phyloP scores from a whole-genome alignment of 176 grass and related monocot species.

The Triticum timopheevii region DNA sequence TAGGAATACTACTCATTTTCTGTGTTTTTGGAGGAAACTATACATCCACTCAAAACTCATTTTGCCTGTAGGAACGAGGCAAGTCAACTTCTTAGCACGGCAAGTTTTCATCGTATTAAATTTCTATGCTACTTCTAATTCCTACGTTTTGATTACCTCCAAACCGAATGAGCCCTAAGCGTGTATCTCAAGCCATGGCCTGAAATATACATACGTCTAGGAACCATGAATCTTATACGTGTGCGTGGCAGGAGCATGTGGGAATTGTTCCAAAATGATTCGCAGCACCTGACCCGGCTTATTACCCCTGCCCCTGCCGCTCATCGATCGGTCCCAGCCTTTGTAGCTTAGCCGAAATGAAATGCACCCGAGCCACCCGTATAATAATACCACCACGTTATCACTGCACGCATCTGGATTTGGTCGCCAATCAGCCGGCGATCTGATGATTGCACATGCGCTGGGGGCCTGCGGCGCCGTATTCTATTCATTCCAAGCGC shows the following conservation, averaged over 20 bases:
- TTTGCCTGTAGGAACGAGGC: too few relatives aligned
- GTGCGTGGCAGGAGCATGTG: slow-evolving; percentile 9
- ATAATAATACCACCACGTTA: not conserved
- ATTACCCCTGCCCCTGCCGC: not conserved
- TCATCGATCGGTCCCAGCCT: not conserved
- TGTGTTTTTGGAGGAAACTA: too few relatives aligned
- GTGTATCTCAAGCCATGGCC: too few relatives aligned
- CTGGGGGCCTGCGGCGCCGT: not conserved
- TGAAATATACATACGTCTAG: too few relatives aligned
- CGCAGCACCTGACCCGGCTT: not conserved
- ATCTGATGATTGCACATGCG: slow-evolving; percentile 50
- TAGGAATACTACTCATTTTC: too few relatives aligned
- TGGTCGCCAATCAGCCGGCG: not conserved
- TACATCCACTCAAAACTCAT: too few relatives aligned
- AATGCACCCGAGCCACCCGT: not conserved
- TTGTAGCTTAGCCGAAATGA: slow-evolving; percentile 36
- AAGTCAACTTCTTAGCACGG: too few relatives aligned
- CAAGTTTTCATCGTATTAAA: too few relatives aligned
- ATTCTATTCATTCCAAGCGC: not conserved
- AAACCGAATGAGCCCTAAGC: too few relatives aligned
- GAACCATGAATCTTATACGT: not conserved
- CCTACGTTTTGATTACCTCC: too few relatives aligned
- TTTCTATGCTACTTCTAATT: too few relatives aligned
- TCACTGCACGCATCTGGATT: slow-evolving; percentile 1
- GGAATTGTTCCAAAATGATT: not conserved